Conservation (phyloP, 805 yeast species). For the Candida tallmaniae region DNA sequence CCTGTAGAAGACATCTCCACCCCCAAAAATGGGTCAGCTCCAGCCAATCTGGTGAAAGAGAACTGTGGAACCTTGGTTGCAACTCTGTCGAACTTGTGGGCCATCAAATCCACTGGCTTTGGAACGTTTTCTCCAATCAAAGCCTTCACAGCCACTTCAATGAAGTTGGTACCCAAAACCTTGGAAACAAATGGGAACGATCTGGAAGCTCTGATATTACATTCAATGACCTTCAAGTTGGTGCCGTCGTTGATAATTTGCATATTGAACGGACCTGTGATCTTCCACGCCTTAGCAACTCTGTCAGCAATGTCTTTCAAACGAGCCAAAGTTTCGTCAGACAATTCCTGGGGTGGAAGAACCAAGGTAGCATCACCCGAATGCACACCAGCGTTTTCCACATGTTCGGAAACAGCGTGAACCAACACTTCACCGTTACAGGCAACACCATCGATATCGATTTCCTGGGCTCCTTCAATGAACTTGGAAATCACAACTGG, state of each 20-base stretch:
- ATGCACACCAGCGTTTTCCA: conserved; percentile 98
- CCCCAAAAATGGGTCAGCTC: conserved; percentile 97
- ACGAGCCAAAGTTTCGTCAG: conserved; percentile 61
- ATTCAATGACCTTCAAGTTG: conserved; percentile 88
- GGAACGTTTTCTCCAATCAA: conserved; percentile 59
- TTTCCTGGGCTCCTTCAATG: conserved; percentile 95
- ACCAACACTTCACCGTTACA: conserved; percentile 88
- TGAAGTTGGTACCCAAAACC: conserved; percentile 93
- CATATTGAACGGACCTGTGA: conserved; percentile 96
- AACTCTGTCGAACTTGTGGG: conserved; percentile 67
- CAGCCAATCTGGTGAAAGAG: conserved; percentile 93
- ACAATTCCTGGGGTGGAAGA: conserved; percentile 93
- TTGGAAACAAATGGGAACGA: conserved; percentile 98
- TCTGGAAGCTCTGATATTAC: conserved; percentile 99
- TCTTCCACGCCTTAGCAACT: conserved; percentile 90
- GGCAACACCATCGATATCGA: conserved; percentile 99
- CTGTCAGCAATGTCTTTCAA: conserved; percentile 89
- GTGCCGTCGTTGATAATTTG: conserved; percentile 78
- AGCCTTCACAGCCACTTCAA: conserved; percentile 96
- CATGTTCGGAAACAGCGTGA: conserved; percentile 98
- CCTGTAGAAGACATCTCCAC: conserved; percentile 99
- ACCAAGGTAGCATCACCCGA: conserved; percentile 98
- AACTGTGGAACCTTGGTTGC: conserved; percentile 98
- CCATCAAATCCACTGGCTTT: conserved; percentile 80
- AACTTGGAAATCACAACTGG: conserved; percentile 97